Conservation (phyloP, 805 yeast genomes). For the Kazachstania bromeliacearum region DNA sequence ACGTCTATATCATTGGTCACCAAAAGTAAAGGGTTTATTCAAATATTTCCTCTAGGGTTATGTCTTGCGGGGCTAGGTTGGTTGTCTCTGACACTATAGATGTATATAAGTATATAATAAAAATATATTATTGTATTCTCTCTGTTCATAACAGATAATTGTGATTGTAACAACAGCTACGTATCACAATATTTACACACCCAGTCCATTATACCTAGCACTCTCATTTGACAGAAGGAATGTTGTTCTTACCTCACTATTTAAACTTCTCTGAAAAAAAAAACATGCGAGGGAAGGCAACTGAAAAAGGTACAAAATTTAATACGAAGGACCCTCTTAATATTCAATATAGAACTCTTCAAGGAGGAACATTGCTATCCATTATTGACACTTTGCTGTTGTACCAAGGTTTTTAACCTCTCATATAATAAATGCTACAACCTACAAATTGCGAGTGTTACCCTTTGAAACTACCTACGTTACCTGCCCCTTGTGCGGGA, state of each 20-base stretch:
- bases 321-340: no score
- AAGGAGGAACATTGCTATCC: no score
- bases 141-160: no score
- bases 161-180: no score
- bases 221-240: no score
- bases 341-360: no score
- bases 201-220: no score
- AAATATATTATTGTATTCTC: background rate
- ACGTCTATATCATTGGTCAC: conserved; percentile 14
- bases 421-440: conserved; percentile 34
- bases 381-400: background rate
- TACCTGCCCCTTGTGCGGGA: conserved; percentile 22
- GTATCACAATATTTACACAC: no score
- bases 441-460: conserved; percentile 58
- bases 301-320: no score
- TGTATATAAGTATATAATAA: background rate
- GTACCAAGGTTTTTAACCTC: background rate
- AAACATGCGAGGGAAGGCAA: no score
- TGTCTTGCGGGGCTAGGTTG: conserved; percentile 22
- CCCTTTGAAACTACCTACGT: conserved; percentile 45
- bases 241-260: no score
- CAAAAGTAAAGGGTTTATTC: conserved; percentile 15
- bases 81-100: conserved; percentile 15
- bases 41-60: conserved; percentile 21
- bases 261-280: no score